These are phyloP conservation scores for Leccinum aurantiacum DNA, from an alignment of 768 basidiomycete species.

Conservation along the genomic window DNA sequence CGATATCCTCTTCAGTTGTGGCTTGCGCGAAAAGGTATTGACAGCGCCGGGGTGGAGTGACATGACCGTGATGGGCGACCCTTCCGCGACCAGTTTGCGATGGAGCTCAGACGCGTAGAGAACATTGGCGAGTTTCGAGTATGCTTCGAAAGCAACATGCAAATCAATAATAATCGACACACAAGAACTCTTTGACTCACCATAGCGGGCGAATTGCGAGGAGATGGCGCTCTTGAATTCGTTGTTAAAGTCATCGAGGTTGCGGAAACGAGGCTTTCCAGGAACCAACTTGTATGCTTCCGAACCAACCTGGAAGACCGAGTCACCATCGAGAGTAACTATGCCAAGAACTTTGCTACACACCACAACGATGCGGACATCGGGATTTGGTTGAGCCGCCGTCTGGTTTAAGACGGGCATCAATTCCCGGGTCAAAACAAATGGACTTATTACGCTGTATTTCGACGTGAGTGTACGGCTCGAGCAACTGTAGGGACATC, in stretches of 20 bases:
- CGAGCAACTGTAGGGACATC: neutral
- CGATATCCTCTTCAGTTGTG: conserved; percentile 8
- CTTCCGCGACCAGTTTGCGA: conserved; percentile 34
- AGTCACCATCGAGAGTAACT: neutral
- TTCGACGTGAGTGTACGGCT: neutral
- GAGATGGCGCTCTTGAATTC: conserved; percentile 28
- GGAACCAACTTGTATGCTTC: conserved; percentile 25
- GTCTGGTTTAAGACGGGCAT: conserved; percentile 54
- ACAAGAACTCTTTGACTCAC: conserved; percentile 20
- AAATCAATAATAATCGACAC: neutral
- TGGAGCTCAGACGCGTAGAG: conserved; percentile 54
- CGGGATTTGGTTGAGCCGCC: conserved; percentile 44
- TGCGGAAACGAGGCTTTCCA: conserved; percentile 2
- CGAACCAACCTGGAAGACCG: conserved; percentile 34
- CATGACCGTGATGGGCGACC: conserved; percentile 8
- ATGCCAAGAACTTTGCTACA: conserved; percentile 13
- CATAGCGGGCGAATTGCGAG: conserved; percentile 31
- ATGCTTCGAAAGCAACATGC: conserved; percentile 32
- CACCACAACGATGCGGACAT: conserved; percentile 63
- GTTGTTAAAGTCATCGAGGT: conserved; percentile 32
- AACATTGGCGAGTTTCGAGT: conserved; percentile 51
- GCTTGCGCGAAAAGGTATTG: conserved; percentile 30
- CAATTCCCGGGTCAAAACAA: conserved; percentile 53
- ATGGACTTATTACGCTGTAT: conserved; percentile 50
- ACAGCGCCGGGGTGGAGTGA: conserved; percentile 34